Evolutionary conservation across 805 yeast species (phyloP), one percentile per base, ranked within the genome.

Genomic region (Teunomyces aglyptinius): DNA sequence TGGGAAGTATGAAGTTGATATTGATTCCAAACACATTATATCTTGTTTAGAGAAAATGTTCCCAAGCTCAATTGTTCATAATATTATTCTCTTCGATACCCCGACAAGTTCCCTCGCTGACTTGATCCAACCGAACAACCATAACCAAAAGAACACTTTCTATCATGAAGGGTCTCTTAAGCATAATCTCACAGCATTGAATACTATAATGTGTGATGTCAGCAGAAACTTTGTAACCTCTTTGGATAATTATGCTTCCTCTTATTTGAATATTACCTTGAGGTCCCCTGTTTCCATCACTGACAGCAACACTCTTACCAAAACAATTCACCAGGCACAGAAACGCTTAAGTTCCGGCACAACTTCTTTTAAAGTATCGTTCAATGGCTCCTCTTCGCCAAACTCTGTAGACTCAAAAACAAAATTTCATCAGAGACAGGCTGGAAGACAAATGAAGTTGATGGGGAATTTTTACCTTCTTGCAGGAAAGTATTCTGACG

Each of bases 221-320:
- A 77, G 91, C 1, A 68, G 80, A 1, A 75, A 78, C 36, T 83
- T 89, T 51, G 69, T 94, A 11, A 72, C 66, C 5, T 79, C 82
- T 7, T 70, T 92, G 49, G 83, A 88, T 13, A 76, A 71, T 5
- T 85, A 84, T 56, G 89, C 89, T 7, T 77, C 84, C 3, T 81
- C 95, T 0, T 86, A 84, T 53, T 80, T 82, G 49, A 89, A 86
- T 60, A 86, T 89, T 31, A 86, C 96, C 0, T 73, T 89, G 49
- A 74, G 95, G 53, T 87, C 96, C 0, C 97, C 97, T 0, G 87
- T 86, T 0, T 76, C 83, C 3, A 72, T 82, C 32, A 77, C 78
- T 3, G 78, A 80, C 28, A 73, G 76, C 36, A 72, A 64, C 10
- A 16, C 31, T 15, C 50, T 78, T 24, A 60, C 75, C 3, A 64